phyloP scores from a whole-genome alignment of 768 basidiomycete species.

The Boletus sp. region DNA sequence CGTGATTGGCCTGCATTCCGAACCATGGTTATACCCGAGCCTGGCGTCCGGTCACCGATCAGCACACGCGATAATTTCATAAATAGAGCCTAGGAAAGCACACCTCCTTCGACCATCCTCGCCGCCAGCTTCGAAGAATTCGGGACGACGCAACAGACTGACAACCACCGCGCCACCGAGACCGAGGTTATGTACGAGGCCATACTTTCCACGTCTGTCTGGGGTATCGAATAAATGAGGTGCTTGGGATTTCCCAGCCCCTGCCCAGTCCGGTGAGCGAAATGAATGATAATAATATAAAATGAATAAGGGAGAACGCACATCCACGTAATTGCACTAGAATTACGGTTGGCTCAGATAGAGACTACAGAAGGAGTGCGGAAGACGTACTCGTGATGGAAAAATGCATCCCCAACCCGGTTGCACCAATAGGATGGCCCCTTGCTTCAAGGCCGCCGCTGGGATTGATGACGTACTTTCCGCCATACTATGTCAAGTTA shows the following conservation, averaged over 20 bases:
- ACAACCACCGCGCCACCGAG: constrained; percentile 78
- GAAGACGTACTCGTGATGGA: constrained; percentile 66
- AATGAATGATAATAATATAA: neutral
- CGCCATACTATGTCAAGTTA: constrained; percentile 54
- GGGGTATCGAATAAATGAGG: constrained; percentile 57
- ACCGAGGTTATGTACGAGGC: constrained; percentile 77
- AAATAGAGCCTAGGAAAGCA: neutral
- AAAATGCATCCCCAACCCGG: constrained; percentile 79
- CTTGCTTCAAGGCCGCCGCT: constrained; percentile 84
- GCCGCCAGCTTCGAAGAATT: constrained; percentile 63
- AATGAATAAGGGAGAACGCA: constrained; percentile 20
- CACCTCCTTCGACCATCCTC: constrained; percentile 63
- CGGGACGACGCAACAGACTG: constrained; percentile 67
- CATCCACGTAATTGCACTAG: constrained; percentile 72
- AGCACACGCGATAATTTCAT: neutral
- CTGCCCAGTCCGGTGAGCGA: constrained; percentile 28
- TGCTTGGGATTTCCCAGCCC: constrained; percentile 79
- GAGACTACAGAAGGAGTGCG: neutral
- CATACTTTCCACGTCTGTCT: constrained; percentile 71
- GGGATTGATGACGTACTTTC: constrained; percentile 79
- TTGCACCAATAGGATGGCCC: constrained; percentile 78
- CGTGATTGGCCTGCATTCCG: constrained; percentile 59
- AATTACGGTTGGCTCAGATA: neutral
- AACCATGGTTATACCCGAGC: constrained; percentile 76
- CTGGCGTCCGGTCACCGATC: constrained; percentile 31